Conservation (phyloP, 495 filamentous ascomycete species). For the Penicillium argentinense region DNA sequence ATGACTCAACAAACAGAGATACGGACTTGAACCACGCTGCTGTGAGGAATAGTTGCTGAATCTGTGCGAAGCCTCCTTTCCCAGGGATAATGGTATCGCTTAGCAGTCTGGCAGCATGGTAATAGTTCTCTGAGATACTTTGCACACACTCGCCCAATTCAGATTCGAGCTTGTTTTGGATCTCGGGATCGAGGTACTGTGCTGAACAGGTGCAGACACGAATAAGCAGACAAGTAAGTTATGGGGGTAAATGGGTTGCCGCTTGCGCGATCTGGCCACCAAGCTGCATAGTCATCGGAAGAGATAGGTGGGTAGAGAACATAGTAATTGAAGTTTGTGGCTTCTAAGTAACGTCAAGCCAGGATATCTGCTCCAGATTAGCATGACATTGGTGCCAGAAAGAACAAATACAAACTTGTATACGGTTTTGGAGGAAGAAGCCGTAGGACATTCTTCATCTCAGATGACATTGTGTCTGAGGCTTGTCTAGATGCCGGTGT, state of each 20-base stretch:
- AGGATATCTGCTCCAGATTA: conserved; percentile 40
- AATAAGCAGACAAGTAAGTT: conserved; percentile 52
- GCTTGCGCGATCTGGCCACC: conserved; percentile 41
- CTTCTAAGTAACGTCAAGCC: conserved; percentile 47
- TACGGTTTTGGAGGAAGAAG: conserved; percentile 32
- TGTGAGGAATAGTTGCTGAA: conserved; percentile 54
- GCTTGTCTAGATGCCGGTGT: neutral
- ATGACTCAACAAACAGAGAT: conserved; percentile 51
- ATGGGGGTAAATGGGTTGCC: conserved; percentile 34
- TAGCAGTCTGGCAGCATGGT: conserved; percentile 44
- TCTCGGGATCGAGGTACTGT: conserved; percentile 39
- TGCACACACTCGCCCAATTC: conserved; percentile 42
- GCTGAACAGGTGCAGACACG: conserved; percentile 52
- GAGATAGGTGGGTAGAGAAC: conserved; percentile 49
- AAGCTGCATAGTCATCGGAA: conserved; percentile 45
- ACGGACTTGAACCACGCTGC: conserved; percentile 54
- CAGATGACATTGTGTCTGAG: conserved; percentile 6
- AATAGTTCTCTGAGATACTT: conserved; percentile 40
- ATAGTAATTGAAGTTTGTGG: conserved; percentile 52
- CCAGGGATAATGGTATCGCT: conserved; percentile 45
- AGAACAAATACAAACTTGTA: conserved; percentile 17
- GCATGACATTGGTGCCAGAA: no score
- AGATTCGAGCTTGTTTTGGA: conserved; percentile 43
- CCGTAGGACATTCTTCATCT: conserved; percentile 25
- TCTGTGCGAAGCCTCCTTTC: conserved; percentile 46